phyloP scores from a whole-genome alignment of 2,329 filamentous ascomycete species.

The Penicillium olsonii region DNA sequence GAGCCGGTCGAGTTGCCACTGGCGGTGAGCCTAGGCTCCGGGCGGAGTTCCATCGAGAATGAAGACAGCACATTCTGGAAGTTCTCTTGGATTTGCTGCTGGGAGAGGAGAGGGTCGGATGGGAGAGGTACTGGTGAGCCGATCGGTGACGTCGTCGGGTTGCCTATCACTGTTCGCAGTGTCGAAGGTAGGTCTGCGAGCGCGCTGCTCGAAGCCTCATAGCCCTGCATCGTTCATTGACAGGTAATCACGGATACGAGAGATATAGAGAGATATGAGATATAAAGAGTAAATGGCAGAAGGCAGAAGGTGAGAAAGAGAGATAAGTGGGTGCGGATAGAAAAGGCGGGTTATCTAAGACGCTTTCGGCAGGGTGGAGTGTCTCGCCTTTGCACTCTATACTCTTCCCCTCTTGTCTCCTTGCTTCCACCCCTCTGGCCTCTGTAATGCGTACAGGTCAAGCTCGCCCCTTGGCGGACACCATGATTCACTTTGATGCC shows the following conservation, averaged over 20 bases:
- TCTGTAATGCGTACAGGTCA: constrained; percentile 15
- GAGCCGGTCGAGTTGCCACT: constrained; percentile 51
- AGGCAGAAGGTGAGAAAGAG: not conserved
- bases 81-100: constrained; percentile 28
- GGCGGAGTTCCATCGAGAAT: constrained; percentile 25
- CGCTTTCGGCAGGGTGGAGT: constrained; percentile 25
- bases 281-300: too few species aligned
- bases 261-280: constrained; percentile 5
- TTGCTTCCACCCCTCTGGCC: constrained; percentile 19
- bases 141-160: constrained; percentile 30
- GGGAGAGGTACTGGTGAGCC: constrained; percentile 14
- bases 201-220: constrained; percentile 42
- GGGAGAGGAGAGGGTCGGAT: constrained; percentile 16
- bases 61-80: constrained; percentile 43
- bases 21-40: constrained; percentile 29
- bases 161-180: constrained; percentile 34
- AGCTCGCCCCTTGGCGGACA: constrained; percentile 10
- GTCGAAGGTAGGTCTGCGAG: constrained; percentile 38
- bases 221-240: constrained; percentile 44
- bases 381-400: not conserved
- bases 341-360: constrained; percentile 27
- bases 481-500: constrained; percentile 28
- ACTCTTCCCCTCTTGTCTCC: constrained; percentile 15
- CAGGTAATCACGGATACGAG: constrained; percentile 8
- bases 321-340: constrained; percentile 21